Percentiles rank a stretch among this genome's conserved stretches.
Evolutionary conservation across 2,329 filamentous ascomycete genomes (phyloP).

Genomic region (Cladophialophora immunda): DNA sequence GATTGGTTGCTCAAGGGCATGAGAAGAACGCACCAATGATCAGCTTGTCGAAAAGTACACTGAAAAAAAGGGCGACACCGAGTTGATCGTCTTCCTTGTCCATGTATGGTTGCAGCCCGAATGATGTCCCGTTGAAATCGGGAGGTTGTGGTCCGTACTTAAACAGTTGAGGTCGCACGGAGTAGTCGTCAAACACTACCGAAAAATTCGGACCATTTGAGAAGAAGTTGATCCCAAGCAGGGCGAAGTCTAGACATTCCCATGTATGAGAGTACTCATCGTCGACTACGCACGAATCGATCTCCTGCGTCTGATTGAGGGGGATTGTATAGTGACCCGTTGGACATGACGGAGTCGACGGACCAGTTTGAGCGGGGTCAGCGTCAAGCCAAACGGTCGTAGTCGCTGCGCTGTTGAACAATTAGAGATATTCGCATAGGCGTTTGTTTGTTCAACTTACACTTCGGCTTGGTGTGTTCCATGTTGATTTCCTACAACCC

Average conservation of each 20-base stretch:
- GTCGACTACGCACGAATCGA: slow-evolving; percentile 59
- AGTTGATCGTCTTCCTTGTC: slow-evolving; percentile 65
- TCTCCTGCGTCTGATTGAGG: slow-evolving; percentile 55
- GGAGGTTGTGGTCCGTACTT: slow-evolving; percentile 71
- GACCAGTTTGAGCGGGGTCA: slow-evolving; percentile 57
- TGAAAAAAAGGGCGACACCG: slow-evolving; percentile 72
- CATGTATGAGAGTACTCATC: slow-evolving; percentile 58
- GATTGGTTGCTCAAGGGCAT: slow-evolving; percentile 7
- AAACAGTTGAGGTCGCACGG: slow-evolving; percentile 51
- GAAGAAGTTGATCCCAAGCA: slow-evolving; percentile 47
- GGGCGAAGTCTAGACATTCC: slow-evolving; percentile 55
- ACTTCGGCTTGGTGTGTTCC: slow-evolving; percentile 40
- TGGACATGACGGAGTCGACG: slow-evolving; percentile 51
- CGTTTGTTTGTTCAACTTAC: slow-evolving; percentile 29
- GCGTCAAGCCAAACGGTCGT: slow-evolving; percentile 60
- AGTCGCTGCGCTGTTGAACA: slow-evolving; percentile 50
- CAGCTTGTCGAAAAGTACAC: slow-evolving; percentile 69
- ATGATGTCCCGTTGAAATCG: slow-evolving; percentile 51
- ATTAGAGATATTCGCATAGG: slow-evolving; percentile 18
- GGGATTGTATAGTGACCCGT: slow-evolving; percentile 61
- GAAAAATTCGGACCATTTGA: slow-evolving; percentile 43
- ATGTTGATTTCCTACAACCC: slow-evolving; percentile 57
- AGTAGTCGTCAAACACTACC: slow-evolving; percentile 51
- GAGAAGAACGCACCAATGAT: slow-evolving; percentile 56
- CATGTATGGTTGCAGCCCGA: slow-evolving; percentile 62